Evolutionary conservation across 495 filamentous ascomycete species (phyloP).

Genomic region (Talaromyces adpressus): DNA sequence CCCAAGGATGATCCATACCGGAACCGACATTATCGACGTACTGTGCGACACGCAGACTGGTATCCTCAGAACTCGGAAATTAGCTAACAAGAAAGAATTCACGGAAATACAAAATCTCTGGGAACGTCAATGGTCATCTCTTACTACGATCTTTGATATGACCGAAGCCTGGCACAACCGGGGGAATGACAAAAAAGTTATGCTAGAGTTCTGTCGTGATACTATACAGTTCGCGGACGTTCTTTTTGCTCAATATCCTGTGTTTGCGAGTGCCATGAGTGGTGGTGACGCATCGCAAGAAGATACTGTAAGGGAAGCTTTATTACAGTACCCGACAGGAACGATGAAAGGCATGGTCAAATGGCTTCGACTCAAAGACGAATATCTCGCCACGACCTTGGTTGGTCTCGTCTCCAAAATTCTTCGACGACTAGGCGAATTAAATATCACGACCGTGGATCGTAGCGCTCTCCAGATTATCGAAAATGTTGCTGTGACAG

Average conservation of each 20-base stretch:
- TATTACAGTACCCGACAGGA: conserved; percentile 50
- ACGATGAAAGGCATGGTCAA: conserved; percentile 65
- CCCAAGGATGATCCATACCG: conserved; percentile 63
- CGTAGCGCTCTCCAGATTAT: conserved; percentile 53
- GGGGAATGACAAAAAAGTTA: conserved; percentile 58
- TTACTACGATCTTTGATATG: conserved; percentile 73
- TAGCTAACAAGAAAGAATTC: conserved; percentile 51
- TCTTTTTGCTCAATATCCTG: conserved; percentile 73
- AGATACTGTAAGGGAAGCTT: conserved; percentile 32
- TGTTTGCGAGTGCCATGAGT: conserved; percentile 63
- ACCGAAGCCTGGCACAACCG: conserved; percentile 72
- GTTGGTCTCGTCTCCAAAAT: conserved; percentile 65
- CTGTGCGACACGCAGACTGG: conserved; percentile 79
- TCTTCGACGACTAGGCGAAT: conserved; percentile 62
- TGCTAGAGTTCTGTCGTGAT: conserved; percentile 90
- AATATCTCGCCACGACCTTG: conserved; percentile 68
- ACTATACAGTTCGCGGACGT: conserved; percentile 87
- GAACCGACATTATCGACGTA: conserved; percentile 67
- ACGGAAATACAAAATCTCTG: conserved; percentile 67
- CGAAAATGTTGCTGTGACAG: conserved; percentile 51
- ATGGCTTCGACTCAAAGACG: conserved; percentile 79
- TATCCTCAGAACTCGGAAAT: conserved; percentile 59
- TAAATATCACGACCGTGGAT: conserved; percentile 57
- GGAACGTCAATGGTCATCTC: conserved; percentile 69
- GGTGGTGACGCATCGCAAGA: conserved; percentile 32